phyloP scores from a whole-genome alignment of 495 filamentous ascomycete genomes.

The Podospora pseudoanserina region DNA sequence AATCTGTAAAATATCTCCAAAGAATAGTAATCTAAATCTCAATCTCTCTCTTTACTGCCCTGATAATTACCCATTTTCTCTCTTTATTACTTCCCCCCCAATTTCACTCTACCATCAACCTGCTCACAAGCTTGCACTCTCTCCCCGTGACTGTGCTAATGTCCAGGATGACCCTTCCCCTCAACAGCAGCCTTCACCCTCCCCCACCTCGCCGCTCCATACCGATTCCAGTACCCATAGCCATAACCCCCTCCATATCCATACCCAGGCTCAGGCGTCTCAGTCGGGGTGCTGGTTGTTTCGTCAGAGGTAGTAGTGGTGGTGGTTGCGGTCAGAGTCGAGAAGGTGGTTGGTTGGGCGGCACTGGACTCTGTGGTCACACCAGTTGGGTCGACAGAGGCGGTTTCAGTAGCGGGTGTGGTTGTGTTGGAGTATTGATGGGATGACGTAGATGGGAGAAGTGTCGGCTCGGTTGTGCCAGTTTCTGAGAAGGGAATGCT shows the following conservation, averaged over 20 bases:
- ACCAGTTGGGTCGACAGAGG: not conserved
- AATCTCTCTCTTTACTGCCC: not conserved
- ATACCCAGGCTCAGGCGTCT: not conserved
- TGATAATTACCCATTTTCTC: not conserved
- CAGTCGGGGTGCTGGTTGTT: not conserved
- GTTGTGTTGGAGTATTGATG: not conserved
- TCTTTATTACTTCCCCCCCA: not conserved
- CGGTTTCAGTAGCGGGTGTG: not conserved
- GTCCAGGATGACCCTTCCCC: not conserved
- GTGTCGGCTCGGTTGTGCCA: not conserved
- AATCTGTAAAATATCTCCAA: not conserved
- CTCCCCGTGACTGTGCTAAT: not conserved
- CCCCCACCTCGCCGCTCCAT: not conserved
- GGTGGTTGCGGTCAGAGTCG: not conserved
- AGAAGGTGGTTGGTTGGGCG: not conserved
- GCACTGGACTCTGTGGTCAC: not conserved
- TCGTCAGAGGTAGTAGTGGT: not conserved
- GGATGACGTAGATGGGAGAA: not conserved
- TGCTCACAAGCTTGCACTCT: not conserved
- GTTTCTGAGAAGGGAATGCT: not conserved
- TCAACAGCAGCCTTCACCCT: not conserved
- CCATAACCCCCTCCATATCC: constrained; percentile 10
- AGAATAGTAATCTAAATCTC: not conserved
- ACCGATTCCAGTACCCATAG: constrained; percentile 2
- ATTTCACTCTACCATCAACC: not conserved